These are phyloP conservation scores for Suillus bovinus DNA, from an alignment of 768 basidiomycete genomes.

Conservation along the genomic window DNA sequence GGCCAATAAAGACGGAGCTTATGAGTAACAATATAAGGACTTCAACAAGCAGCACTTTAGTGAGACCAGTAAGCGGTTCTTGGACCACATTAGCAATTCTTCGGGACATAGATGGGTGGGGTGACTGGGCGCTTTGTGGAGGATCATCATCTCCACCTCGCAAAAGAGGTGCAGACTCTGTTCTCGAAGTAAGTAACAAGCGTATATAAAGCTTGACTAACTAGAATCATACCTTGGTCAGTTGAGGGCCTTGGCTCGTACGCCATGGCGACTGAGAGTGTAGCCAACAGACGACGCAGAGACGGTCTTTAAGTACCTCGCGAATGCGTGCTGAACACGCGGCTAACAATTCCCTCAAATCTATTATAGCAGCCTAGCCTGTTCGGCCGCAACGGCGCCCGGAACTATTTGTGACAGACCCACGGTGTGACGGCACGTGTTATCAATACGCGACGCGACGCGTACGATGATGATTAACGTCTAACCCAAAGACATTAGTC, in stretches of 20 bases:
- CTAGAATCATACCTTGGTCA: slow-evolving; percentile 49
- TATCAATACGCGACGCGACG: slow-evolving; percentile 13
- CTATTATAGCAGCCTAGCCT: no score
- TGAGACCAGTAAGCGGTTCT: slow-evolving; percentile 80
- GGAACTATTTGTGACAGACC: slow-evolving; percentile 1
- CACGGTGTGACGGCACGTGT: slow-evolving; percentile 9
- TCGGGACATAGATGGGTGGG: slow-evolving; percentile 32
- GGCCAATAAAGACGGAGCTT: slow-evolving; percentile 85
- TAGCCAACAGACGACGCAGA: slow-evolving; percentile 5
- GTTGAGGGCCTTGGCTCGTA: slow-evolving; percentile 54
- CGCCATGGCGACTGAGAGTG: slow-evolving; percentile 46
- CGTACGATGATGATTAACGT: slow-evolving; percentile 6
- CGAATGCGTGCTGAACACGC: slow-evolving; percentile 32
- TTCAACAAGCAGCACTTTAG: slow-evolving; percentile 77
- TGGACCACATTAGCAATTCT: slow-evolving; percentile 56
- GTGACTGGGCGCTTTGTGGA: slow-evolving; percentile 25
- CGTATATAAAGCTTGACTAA: background rate
- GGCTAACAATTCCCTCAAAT: slow-evolving; percentile 10
- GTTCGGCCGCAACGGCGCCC: no score
- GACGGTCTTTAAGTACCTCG: slow-evolving; percentile 29
- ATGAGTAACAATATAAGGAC: slow-evolving; percentile 78
- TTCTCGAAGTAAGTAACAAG: slow-evolving; percentile 11
- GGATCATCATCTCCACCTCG: slow-evolving; percentile 43
- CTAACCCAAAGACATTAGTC: background rate
- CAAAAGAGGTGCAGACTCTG: slow-evolving; percentile 70